Evolutionary conservation across 2,329 filamentous ascomycete species (phyloP).

Genomic region (Orbilia quercus): DNA sequence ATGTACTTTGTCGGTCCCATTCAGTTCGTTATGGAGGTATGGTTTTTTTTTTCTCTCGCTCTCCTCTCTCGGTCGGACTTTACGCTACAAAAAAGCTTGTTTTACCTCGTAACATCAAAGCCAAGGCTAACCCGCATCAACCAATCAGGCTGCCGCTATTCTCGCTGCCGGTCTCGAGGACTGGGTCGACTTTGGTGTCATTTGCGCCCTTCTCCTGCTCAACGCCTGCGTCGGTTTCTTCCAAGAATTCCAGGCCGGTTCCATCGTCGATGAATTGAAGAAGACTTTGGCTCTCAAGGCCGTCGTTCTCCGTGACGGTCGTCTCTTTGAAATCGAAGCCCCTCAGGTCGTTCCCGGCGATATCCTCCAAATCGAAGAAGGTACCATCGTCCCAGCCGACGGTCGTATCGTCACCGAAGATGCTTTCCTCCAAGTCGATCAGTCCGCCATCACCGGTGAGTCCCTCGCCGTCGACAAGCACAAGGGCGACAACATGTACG

Average conservation of each 20-base stretch:
- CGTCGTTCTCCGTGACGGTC: constrained; percentile 83
- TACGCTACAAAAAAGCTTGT: constrained; percentile 38
- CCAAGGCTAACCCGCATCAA: constrained; percentile 56
- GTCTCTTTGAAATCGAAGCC: constrained; percentile 81
- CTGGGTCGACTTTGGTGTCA: constrained; percentile 95
- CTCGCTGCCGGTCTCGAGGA: constrained; percentile 85
- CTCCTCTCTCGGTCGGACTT: constrained; percentile 43
- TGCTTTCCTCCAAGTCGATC: constrained; percentile 88
- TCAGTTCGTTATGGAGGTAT: constrained; percentile 91
- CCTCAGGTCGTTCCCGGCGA: constrained; percentile 88
- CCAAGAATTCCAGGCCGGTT: constrained; percentile 89
- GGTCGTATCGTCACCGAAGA: constrained; percentile 85
- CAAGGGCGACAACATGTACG: constrained; percentile 81
- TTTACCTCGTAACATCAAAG: constrained; percentile 56
- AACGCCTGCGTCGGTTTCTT: constrained; percentile 88
- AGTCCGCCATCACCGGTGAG: constrained; percentile 91
- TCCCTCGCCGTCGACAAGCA: constrained; percentile 92
- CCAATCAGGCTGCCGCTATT: constrained; percentile 74
- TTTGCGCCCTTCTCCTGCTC: constrained; percentile 82
- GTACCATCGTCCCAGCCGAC: constrained; percentile 90
- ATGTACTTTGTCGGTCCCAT: constrained; percentile 88
- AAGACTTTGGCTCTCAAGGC: constrained; percentile 90
- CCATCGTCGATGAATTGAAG: constrained; percentile 89
- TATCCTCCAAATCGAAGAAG: constrained; percentile 89
- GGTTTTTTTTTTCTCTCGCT: constrained; percentile 59